phyloP scores from a whole-genome alignment of 169 alveolate genomes.

The Eimeria brunetti region DNA sequence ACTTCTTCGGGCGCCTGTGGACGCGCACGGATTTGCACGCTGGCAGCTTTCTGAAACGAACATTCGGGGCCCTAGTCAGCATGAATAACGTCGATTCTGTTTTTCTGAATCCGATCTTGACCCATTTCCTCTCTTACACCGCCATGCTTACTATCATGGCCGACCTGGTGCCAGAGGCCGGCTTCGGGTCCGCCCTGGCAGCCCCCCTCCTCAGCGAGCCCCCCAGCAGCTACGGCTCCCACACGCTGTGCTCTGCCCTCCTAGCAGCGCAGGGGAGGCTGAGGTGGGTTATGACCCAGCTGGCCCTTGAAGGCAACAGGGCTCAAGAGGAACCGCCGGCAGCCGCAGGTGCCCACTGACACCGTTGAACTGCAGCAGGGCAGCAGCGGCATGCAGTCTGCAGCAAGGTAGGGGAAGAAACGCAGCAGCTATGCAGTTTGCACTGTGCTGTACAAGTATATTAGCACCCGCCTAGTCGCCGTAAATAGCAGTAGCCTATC shows the following conservation, averaged over 20 bases:
- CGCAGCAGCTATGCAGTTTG: neutral
- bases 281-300: constrained; percentile 24
- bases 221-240: constrained; percentile 33
- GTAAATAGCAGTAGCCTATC: too few species aligned
- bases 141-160: constrained; percentile 58
- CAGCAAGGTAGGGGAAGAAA: neutral
- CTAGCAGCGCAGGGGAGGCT: constrained; percentile 22
- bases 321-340: neutral
- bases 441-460: neutral
- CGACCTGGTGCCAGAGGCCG: constrained; percentile 68
- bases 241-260: constrained; percentile 36
- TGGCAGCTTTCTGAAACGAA: constrained; percentile 28
- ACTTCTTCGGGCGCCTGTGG: constrained; percentile 51
- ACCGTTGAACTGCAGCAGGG: neutral
- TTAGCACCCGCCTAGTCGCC: too few species aligned
- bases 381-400: too few species aligned
- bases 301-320: constrained; percentile 27
- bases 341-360: neutral
- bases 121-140: constrained; percentile 56
- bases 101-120: constrained; percentile 45
- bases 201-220: constrained; percentile 34
- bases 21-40: constrained; percentile 56
- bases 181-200: constrained; percentile 53
- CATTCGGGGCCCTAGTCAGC: constrained; percentile 55
- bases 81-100: constrained; percentile 59